phyloP scores from a whole-genome alignment of 2,329 filamentous ascomycete species.

The Alternaria brassicae region DNA sequence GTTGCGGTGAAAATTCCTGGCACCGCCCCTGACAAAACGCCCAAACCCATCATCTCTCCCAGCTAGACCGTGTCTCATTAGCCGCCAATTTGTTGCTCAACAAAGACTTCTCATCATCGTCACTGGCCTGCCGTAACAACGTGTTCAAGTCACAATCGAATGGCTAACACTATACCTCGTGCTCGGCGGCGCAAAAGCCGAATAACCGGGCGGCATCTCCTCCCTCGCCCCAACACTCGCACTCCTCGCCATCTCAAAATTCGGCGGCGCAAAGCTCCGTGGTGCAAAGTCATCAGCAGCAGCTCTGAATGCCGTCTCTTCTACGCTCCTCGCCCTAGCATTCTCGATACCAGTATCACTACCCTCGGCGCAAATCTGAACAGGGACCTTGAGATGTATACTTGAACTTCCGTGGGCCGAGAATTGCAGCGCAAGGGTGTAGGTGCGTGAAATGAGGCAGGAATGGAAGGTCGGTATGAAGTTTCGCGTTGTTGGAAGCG shows the following conservation, averaged over 20 bases:
- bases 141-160: neutral
- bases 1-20: neutral
- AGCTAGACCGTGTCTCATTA: neutral
- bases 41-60: neutral
- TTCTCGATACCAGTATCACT: slow-evolving; percentile 46
- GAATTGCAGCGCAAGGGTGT: slow-evolving; percentile 66
- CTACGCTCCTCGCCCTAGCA: slow-evolving; percentile 40
- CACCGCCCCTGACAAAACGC: neutral
- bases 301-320: slow-evolving; percentile 32
- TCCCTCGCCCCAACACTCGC: slow-evolving; percentile 18
- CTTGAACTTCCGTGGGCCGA: slow-evolving; percentile 52
- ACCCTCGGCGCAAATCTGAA: slow-evolving; percentile 54
- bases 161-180: slow-evolving; percentile 14
- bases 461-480: slow-evolving; percentile 75
- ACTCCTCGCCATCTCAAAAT: slow-evolving; percentile 12
- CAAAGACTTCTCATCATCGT: neutral
- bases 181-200: slow-evolving; percentile 24
- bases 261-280: slow-evolving; percentile 45
- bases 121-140: no score
- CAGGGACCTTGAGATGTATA: slow-evolving; percentile 54
- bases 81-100: neutral
- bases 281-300: slow-evolving; percentile 47
- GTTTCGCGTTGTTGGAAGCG: slow-evolving; percentile 65
- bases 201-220: slow-evolving; percentile 43
- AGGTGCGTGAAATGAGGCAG: slow-evolving; percentile 70